phyloP scores from a whole-genome alignment of 441 rosid species.

The Pelargonium exstipulatum region DNA sequence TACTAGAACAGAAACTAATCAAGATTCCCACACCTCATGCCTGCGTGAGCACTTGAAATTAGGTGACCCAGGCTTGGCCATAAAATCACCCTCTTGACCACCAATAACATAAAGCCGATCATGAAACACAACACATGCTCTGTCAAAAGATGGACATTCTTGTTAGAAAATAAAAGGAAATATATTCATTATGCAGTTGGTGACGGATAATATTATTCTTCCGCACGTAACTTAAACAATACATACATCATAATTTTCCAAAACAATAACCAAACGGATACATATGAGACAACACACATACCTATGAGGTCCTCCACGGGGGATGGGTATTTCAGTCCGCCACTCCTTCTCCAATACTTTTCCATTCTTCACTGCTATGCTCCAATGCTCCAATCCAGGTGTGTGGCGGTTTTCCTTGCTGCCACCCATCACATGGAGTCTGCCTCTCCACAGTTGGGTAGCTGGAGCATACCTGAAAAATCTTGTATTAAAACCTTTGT shows the following conservation, averaged over 20 bases:
- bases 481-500: conserved; percentile 2
- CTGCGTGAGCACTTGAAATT: conserved; percentile 91
- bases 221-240: too few species aligned
- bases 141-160: conserved; percentile 13
- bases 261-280: conserved; percentile 5
- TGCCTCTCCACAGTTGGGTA: conserved; percentile 90
- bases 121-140: conserved; percentile 72
- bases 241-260: neutral
- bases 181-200: too few species aligned
- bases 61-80: conserved; percentile 99
- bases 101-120: conserved; percentile 72
- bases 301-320: conserved; percentile 98
- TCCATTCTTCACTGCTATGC: conserved; percentile 79
- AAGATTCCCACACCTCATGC: conserved; percentile 46
- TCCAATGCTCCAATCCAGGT: conserved; percentile 87
- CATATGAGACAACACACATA: conserved; percentile 21
- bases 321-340: conserved; percentile 81
- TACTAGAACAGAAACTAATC: too few species aligned
- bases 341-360: conserved; percentile 70
- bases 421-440: conserved; percentile 98
- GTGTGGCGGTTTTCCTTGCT: conserved; percentile 84
- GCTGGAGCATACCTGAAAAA: conserved; percentile 84
- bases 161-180: too few species aligned
- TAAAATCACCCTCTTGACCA: conserved; percentile 98
- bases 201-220: too few species aligned